A percentile compares a stretch with the other conserved stretches of the same genome.
Evolutionary conservation across 441 rosid species (phyloP).

Genomic region (Brassica balearica): DNA sequence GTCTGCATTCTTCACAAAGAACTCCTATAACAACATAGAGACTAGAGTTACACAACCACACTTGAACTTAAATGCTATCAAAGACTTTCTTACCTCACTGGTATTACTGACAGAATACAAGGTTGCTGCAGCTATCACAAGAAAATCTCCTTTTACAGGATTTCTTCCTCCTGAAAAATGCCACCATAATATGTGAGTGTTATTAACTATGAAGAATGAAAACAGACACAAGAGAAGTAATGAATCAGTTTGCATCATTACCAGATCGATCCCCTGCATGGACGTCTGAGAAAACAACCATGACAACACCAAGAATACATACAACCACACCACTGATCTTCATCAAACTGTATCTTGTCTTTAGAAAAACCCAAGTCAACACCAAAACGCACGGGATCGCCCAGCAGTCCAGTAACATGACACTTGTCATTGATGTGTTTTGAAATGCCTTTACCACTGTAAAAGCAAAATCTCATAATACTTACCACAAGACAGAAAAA

Average conservation of each 20-base stretch:
- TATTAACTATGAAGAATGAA: neutral
- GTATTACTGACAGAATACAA: slow-evolving; percentile 80
- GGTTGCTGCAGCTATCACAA: slow-evolving; percentile 85
- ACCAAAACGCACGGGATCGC: slow-evolving; percentile 83
- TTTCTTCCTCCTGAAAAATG: slow-evolving; percentile 62
- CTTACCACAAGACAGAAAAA: no score
- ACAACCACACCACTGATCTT: slow-evolving; percentile 79
- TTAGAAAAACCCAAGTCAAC: slow-evolving; percentile 78
- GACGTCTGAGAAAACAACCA: slow-evolving; percentile 93
- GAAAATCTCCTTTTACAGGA: slow-evolving; percentile 78
- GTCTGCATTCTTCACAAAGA: slow-evolving; percentile 82
- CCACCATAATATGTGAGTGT: neutral
- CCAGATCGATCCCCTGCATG: slow-evolving; percentile 53
- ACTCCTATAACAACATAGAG: slow-evolving; percentile 65
- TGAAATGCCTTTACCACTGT: slow-evolving; percentile 95
- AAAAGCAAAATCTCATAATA: neutral
- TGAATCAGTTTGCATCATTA: no score
- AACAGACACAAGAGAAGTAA: no score
- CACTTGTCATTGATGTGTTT: slow-evolving; percentile 88
- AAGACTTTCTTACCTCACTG: slow-evolving; percentile 68
- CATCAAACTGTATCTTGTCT: slow-evolving; percentile 77
- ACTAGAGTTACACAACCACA: neutral
- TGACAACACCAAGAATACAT: slow-evolving; percentile 81
- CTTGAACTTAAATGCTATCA: neutral
- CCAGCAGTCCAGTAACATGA: slow-evolving; percentile 98